A percentile compares a stretch with the other conserved stretches of the same genome.
These are phyloP conservation scores for Trametes cinnabarina DNA, from an alignment of 768 basidiomycete species.

Conservation along the genomic window DNA sequence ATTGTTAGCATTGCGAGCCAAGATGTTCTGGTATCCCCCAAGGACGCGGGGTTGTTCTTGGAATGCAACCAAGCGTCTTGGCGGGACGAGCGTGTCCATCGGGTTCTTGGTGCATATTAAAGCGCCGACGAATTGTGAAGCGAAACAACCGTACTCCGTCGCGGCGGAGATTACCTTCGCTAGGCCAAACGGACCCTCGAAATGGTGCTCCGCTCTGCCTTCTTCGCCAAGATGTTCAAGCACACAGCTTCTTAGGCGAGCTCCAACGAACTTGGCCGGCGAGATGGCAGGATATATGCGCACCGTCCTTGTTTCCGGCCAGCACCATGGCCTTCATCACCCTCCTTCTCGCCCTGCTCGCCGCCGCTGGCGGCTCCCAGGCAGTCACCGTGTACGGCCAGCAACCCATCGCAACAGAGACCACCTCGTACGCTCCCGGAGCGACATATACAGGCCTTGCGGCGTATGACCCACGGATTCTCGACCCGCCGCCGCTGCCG, in stretches of 20 bases:
- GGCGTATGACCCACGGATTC: conserved; percentile 51
- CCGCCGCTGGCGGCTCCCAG: conserved; percentile 1
- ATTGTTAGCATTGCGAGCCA: not conserved
- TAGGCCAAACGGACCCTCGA: not conserved
- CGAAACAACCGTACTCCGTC: not conserved
- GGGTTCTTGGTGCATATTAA: not conserved
- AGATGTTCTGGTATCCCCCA: not conserved
- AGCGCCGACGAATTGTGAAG: not conserved
- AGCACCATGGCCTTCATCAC: conserved; percentile 5
- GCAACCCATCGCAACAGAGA: conserved; percentile 25
- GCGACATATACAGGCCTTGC: conserved; percentile 46
- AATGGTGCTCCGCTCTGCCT: not conserved
- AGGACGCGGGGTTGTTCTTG: conserved; percentile 4
- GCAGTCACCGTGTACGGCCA: conserved; percentile 26
- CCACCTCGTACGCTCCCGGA: conserved; percentile 34
- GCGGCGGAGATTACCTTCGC: not conserved
- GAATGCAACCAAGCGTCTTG: conserved; percentile 13
- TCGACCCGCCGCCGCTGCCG: conserved; percentile 51
- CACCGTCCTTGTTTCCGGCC: not conserved
- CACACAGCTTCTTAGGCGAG: not conserved
- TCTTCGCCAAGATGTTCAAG: not conserved
- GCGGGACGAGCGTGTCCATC: conserved; percentile 1
- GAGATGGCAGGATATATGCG: conserved; percentile 6
- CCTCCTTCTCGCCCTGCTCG: conserved; percentile 11
- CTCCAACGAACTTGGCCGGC: conserved; percentile 8